Evolutionary conservation across 2,329 filamentous ascomycete genomes (phyloP), one percentile per base, ranked within the genome.

Genomic region (Coniochaeta ligniaria): DNA sequence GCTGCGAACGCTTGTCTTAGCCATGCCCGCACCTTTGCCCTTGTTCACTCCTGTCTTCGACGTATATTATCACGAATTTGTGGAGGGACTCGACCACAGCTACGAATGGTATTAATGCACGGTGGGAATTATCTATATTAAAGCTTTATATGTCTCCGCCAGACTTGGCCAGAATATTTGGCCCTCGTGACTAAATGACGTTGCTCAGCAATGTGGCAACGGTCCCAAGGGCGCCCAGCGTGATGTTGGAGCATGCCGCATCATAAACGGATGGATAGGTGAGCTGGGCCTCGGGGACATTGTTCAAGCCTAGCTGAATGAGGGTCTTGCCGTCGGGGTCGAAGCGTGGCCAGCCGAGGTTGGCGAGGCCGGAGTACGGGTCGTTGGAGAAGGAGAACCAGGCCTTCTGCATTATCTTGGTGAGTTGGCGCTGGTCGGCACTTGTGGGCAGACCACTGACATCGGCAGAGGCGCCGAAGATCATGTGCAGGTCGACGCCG

Each of bases 401-500:
- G 0, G 75, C 75, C 0, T 65, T 63, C 59, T 76, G 75, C 72
- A 80, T 75, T 5, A 72, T 62, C 41, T 59, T 61, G 1, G 72
- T 74, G 2, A 77, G 66, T 20, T 64, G 33, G 12, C 63, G 64
- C 63, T 80, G 74, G 0, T 66, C 62, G 0, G 60, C 58, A 0
- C 66, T 66, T 7, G 72, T 66, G 0, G 69, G 64, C 11, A 78
- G 66, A 2, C 75, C 76, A 56, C 73, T 76, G 45, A 78, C 72
- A 24, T 73, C 71, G 3, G 60, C 69, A 0, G 73, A 74, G 1
- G 70, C 75, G 1, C 77, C 77, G 61, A 80, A 80, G 17, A 80
- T 68, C 74, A 80, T 80, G 60, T 78, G 74, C 58, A 81, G 58
- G 35, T 81, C 79, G 1, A 73, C 72, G 0, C 77, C 80, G 57